phyloP scores from a whole-genome alignment of 495 filamentous ascomycete genomes.

The Echria macrotheca region DNA sequence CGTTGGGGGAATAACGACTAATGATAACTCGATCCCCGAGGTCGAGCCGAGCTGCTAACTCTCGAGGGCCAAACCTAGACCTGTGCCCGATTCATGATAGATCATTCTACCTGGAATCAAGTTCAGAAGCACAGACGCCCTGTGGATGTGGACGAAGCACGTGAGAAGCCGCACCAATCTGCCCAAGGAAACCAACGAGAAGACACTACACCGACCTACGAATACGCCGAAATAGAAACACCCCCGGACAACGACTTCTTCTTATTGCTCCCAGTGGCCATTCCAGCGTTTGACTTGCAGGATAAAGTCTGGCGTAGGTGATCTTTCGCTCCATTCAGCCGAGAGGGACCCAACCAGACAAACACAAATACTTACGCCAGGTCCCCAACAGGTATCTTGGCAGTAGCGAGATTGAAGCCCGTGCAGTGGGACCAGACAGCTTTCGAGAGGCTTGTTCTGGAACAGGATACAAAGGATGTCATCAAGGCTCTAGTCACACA shows the following conservation, averaged over 20 bases:
- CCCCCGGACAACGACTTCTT: no score
- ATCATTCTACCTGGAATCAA: neutral
- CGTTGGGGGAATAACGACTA: no score
- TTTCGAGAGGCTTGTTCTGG: slow-evolving; percentile 50
- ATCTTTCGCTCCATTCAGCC: neutral
- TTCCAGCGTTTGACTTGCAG: neutral
- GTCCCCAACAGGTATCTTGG: no score
- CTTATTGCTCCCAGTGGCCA: neutral
- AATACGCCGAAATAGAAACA: no score
- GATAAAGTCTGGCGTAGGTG: neutral
- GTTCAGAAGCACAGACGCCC: no score
- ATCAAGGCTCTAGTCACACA: slow-evolving; percentile 42
- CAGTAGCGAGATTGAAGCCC: slow-evolving; percentile 12
- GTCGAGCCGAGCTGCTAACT: no score
- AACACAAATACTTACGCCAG: no score
- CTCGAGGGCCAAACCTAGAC: no score
- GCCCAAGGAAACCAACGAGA: no score
- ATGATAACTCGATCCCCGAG: no score
- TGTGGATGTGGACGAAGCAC: neutral
- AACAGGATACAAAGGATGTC: slow-evolving; percentile 39
- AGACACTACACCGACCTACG: no score
- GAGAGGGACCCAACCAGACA: no score
- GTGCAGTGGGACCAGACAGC: slow-evolving; percentile 18
- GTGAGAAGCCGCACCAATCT: neutral
- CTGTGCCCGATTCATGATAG: neutral